phyloP scores from a whole-genome alignment of 1,139 yeast genomes.

The Hyphopichia pseudoburtonii region DNA sequence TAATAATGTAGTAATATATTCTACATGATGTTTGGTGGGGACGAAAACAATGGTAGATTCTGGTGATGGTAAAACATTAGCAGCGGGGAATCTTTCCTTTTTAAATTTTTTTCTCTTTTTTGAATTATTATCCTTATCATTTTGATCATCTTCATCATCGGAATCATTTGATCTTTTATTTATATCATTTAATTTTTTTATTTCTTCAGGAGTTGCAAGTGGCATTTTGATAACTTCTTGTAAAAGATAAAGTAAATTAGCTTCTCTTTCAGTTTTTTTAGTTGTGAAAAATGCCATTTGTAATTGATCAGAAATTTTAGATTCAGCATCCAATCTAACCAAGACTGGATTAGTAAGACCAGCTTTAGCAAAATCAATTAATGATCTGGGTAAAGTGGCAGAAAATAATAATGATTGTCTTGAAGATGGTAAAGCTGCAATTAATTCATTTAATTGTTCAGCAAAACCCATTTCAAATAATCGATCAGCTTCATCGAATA shows the following conservation, averaged over 20 bases:
- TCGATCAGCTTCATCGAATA: conserved; percentile 97
- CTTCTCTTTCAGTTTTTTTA: conserved; percentile 87
- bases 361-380: conserved; percentile 96
- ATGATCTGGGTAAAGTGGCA: conserved; percentile 89
- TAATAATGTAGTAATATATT: conserved; percentile 71
- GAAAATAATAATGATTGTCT: conserved; percentile 90
- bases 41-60: conserved; percentile 89
- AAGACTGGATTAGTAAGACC: conserved; percentile 90
- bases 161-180: conserved; percentile 52
- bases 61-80: conserved; percentile 80
- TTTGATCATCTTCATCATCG: conserved; percentile 36
- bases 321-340: conserved; percentile 88
- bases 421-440: conserved; percentile 76
- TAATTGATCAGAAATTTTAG: conserved; percentile 83
- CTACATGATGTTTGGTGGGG: conserved; percentile 98
- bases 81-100: conserved; percentile 67
- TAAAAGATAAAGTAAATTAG: conserved; percentile 69
- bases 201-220: conserved; percentile 64
- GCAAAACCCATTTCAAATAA: conserved; percentile 97
- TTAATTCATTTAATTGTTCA: conserved; percentile 86
- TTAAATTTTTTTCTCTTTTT: conserved; percentile 41
- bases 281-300: conserved; percentile 87
- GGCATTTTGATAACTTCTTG: conserved; percentile 89
- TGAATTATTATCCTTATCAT: conserved; percentile 21
- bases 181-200: conserved; percentile 49